Evolutionary conservation across 306 rosid species (phyloP), one percentile per base, ranked within the genome.

Genomic region (Arachis hypogaea): DNA sequence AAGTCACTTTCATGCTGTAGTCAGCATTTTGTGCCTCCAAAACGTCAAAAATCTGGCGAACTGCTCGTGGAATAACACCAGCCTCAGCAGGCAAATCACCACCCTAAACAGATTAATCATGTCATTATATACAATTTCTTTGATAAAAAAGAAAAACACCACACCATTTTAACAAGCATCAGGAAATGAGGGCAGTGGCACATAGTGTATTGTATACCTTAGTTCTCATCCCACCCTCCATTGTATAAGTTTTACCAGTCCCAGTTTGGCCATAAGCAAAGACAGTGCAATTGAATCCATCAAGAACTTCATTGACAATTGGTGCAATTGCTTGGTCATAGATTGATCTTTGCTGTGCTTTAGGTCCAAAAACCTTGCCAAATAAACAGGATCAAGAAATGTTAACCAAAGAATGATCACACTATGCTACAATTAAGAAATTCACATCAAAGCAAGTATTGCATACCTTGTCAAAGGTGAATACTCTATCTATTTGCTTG

Each of bases 231-330:
- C 99, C 99, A 44, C 99, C 99, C 80, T 94, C 99, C 99, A 94
- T 94, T 8, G 99, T 94, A 74, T 94, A 94, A 28, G 99, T 94
- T 89, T 94, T 94, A 58, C 98, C 98, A 1, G 98, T 91, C 42
- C 98, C 98, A 0, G 98, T 94, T 77, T 94, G 99, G 55, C 99
- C 99, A 82, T 94, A 94, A 3, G 99, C 99, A 43, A 94, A 94
- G 63, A 92, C 88, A 7, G 99, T 94, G 84, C 99, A 94, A 76
- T 94, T 94, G 78, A 88, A 94, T 63, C 99, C 99, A 9, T 92
- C 99, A 49, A 94, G 96, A 70, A 88, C 99, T 83, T 94, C 99
- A 76, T 86, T 87, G 14, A 94, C 99, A 77, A 94, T 82, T 7
- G 99, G 99, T 74, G 92, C 56, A 79, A 94, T 81, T 14, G 99